Evolutionary conservation across 805 yeast species (phyloP).

Genomic region (Grigorovia humatica): DNA sequence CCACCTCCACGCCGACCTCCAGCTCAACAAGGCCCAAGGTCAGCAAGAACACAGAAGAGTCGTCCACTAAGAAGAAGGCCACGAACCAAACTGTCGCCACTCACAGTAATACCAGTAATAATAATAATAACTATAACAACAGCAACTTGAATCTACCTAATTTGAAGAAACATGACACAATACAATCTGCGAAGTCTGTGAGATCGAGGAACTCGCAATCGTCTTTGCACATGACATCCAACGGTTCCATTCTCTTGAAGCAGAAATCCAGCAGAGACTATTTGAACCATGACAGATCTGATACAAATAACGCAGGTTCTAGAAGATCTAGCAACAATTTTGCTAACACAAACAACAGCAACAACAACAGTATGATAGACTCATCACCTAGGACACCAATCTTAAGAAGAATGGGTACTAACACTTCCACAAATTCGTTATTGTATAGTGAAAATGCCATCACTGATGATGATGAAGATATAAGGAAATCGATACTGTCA

Average conservation of each 20-base stretch:
- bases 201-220: slow-evolving; percentile 5
- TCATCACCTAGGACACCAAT: slow-evolving; percentile 2
- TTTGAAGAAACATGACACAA: slow-evolving; percentile 2
- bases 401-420: background rate
- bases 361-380: slow-evolving; percentile 19
- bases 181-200: slow-evolving; percentile 6
- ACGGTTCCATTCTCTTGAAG: slow-evolving; percentile 6
- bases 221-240: slow-evolving; percentile 17
- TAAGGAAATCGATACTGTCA: background rate
- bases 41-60: background rate
- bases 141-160: background rate
- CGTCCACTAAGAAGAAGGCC: background rate
- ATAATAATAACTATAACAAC: background rate
- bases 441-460: slow-evolving; percentile 14
- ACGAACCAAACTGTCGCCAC: background rate
- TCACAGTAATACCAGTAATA: background rate
- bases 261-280: background rate
- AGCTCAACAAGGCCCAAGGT: slow-evolving; percentile 9
- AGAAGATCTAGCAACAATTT: background rate
- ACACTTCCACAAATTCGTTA: background rate
- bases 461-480: slow-evolving; percentile 19
- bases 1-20: slow-evolving; percentile 1
- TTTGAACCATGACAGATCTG: background rate
- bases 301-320: background rate
- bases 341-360: slow-evolving; percentile 5